A percentile compares a stretch with the other conserved stretches of the same genome.
These are phyloP conservation scores for Chenopodium suecicum DNA, from an alignment of 148 eudicot species.

Conservation along the genomic window DNA sequence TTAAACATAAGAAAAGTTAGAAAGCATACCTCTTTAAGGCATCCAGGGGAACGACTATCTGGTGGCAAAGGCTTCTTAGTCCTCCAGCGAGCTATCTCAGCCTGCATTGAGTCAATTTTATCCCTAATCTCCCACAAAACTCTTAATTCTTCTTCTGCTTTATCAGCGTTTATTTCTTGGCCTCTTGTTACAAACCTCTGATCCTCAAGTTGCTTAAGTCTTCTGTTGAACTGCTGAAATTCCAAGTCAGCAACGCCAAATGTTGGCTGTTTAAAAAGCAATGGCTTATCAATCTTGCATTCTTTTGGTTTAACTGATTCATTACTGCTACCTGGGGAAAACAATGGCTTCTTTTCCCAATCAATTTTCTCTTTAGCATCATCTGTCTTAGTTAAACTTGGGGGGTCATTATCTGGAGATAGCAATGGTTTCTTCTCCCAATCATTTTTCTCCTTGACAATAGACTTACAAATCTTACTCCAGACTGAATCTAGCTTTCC, in stretches of 20 bases:
- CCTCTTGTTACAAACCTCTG: slow-evolving; percentile 34
- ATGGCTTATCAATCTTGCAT: slow-evolving; percentile 31
- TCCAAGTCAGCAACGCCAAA: slow-evolving; percentile 40
- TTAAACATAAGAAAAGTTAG: not conserved
- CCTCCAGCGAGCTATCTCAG: slow-evolving; percentile 52
- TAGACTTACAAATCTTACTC: slow-evolving; percentile 28
- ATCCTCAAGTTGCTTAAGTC: slow-evolving; percentile 57
- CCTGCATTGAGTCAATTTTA: slow-evolving; percentile 55
- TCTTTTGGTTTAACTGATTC: slow-evolving; percentile 22
- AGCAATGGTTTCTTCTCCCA: slow-evolving; percentile 38
- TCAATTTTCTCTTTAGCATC: slow-evolving; percentile 33
- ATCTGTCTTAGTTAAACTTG: not conserved
- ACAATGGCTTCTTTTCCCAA: slow-evolving; percentile 32
- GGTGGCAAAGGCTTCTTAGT: slow-evolving; percentile 30
- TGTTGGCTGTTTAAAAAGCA: slow-evolving; percentile 33
- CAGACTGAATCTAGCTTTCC: slow-evolving; percentile 32
- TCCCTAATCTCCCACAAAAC: slow-evolving; percentile 68
- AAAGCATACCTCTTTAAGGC: slow-evolving; percentile 57
- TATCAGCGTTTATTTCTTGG: slow-evolving; percentile 25
- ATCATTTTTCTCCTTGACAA: slow-evolving; percentile 33
- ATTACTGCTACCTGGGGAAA: slow-evolving; percentile 8
- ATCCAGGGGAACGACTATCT: slow-evolving; percentile 38
- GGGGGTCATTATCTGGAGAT: slow-evolving; percentile 10
- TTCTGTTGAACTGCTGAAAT: slow-evolving; percentile 41
- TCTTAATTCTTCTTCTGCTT: slow-evolving; percentile 44